Base-by-base conservation (phyloP, 2,329 filamentous ascomycete genomes). In the Fusarium bulbicola region DNA sequence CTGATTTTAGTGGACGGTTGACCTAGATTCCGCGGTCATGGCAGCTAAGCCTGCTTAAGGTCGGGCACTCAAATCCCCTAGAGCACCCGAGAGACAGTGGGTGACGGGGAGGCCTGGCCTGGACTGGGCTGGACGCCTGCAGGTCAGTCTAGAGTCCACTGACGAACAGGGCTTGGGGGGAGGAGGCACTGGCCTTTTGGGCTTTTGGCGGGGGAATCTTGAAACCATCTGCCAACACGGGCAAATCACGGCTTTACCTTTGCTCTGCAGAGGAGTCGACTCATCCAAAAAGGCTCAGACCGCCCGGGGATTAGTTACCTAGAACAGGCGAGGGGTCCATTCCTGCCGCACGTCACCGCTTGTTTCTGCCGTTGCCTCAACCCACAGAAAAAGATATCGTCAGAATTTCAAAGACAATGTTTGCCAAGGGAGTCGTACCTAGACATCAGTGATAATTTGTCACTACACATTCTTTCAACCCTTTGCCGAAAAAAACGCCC, bases 321-420 rank as follows among this genome's bases (percentile, higher is more conserved):
- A 66, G 43, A 59, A n/a, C 24, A 52, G 46, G 50, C 47, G 47
- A 67, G 61, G 60, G 53, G 59, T 43, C 60, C 59, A 12, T 70
- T 80, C 77, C 72, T 81, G 80, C 80, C 80, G 13, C 3, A 6
- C 5, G 26, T 53, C 66, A 80, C 79, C 80, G 79, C 79, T 68
- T 53, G 71, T 73, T 78, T 79, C 73, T 64, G 64, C 73, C 74
- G 37, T 39, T 62, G 34, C 64, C 65, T 61, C 60, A 63, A 65
- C 68, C 73, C 70, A 74, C 74, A 76, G 66, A 74, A 76, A 73
- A 42, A 28, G 58, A 67, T 73, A 61, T 71, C 70, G 52, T 43
- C 40, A 59, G 45, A 73, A 68, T 68, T 64, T 54, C 50, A 37
- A 42, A 59, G 53, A 65, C 53, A 56, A 18, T 43, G 21, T 43